These are phyloP conservation scores for Stenogyne calaminthoides DNA, from an alignment of 305 asterid species.

Conservation along the genomic window DNA sequence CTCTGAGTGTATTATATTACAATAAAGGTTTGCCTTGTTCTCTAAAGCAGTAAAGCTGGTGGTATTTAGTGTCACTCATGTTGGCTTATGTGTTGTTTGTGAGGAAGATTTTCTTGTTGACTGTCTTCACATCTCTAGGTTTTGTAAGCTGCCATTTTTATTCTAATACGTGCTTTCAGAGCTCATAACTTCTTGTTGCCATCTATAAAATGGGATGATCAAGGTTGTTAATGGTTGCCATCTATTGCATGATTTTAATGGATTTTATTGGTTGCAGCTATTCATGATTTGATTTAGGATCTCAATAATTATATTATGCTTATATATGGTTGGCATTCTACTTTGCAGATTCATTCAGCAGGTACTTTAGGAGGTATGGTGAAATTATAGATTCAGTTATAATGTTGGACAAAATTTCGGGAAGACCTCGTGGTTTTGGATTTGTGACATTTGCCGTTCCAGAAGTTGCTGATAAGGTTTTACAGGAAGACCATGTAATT, in stretches of 20 bases:
- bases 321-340: slow-evolving; percentile 12
- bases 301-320: slow-evolving; percentile 14
- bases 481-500: slow-evolving; percentile 74
- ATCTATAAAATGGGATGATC: background rate
- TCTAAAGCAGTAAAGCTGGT: background rate
- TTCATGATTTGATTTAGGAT: slow-evolving; percentile 12
- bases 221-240: background rate
- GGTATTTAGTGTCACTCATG: background rate
- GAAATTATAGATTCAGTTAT: slow-evolving; percentile 83
- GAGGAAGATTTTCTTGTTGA: background rate
- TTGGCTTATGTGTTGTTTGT: background rate
- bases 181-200: background rate
- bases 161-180: background rate
- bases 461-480: slow-evolving; percentile 77
- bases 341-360: slow-evolving; percentile 73
- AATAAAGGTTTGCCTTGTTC: background rate
- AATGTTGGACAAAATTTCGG: slow-evolving; percentile 80
- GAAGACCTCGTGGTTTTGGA: slow-evolving; percentile 91
- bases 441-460: slow-evolving; percentile 79
- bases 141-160: background rate
- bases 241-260: background rate
- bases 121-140: background rate
- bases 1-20: no score
- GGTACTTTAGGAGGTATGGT: slow-evolving; percentile 82
- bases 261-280: background rate